Conservation (phyloP, 352 stramenopile species). For the Phytophthora megakarya region DNA sequence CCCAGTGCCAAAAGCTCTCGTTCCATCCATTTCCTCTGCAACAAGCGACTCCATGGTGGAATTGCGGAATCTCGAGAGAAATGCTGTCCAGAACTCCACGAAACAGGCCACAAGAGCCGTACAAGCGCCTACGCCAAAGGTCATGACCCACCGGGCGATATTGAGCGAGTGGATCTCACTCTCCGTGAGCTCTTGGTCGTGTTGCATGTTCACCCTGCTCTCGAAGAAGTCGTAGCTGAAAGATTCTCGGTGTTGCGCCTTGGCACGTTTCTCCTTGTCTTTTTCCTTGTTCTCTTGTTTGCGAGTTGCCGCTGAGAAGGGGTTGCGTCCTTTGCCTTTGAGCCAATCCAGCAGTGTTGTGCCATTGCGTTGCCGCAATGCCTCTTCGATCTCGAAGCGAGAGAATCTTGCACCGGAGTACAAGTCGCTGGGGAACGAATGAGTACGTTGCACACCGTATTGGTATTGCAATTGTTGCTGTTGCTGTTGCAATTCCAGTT, state of each 20-base stretch:
- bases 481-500: too few relatives aligned
- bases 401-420: conserved; percentile 76
- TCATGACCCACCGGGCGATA: conserved; percentile 95
- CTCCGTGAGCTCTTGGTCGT: conserved; percentile 86
- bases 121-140: conserved; percentile 92
- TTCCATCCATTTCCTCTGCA: conserved; percentile 50
- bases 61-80: conserved; percentile 90
- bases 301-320: conserved; percentile 32
- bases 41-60: conserved; percentile 88
- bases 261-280: conserved; percentile 76
- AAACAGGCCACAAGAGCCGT: conserved; percentile 94
- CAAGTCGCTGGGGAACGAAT: conserved; percentile 80
- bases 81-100: conserved; percentile 91
- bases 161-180: conserved; percentile 78
- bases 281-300: conserved; percentile 46
- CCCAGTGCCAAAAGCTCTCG: conserved; percentile 60
- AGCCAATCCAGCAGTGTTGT: conserved; percentile 77
- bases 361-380: conserved; percentile 62
- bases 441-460: conserved; percentile 69
- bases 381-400: conserved; percentile 82
- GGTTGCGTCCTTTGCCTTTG: conserved; percentile 44
- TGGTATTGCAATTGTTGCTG: too few relatives aligned
- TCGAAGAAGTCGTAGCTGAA: conserved; percentile 91
- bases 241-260: conserved; percentile 86
- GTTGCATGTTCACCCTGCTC: conserved; percentile 83